phyloP scores from a whole-genome alignment of 2,329 filamentous ascomycete genomes.

The Sarocladiaceae sp. region DNA sequence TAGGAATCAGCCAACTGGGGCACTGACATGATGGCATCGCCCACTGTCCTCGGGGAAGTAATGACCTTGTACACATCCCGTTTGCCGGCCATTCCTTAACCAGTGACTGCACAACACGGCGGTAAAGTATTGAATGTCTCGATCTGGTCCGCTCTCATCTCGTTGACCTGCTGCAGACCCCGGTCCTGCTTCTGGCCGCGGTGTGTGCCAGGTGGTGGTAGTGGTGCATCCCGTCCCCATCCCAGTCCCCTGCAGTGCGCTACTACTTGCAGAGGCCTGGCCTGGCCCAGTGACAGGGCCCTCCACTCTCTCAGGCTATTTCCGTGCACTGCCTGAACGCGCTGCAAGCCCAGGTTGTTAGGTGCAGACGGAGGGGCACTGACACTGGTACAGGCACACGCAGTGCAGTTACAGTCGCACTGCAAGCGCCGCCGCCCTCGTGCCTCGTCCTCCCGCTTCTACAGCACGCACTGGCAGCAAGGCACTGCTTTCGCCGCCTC shows the following conservation, averaged over 20 bases:
- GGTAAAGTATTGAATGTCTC: neutral
- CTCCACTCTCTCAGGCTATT: constrained; percentile 9
- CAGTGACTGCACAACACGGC: neutral
- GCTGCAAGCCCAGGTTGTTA: too few species aligned
- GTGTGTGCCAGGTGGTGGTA: constrained; percentile 2
- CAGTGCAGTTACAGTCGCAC: neutral
- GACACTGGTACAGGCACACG: too few species aligned
- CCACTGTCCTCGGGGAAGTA: neutral
- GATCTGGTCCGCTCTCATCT: constrained; percentile 4
- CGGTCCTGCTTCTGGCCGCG: neutral
- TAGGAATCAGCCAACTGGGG: neutral
- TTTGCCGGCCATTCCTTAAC: neutral
- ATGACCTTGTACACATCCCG: neutral
- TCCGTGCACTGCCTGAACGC: constrained; percentile 5
- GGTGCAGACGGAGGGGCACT: too few species aligned
- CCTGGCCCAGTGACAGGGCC: constrained; percentile 2
- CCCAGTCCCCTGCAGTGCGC: neutral
- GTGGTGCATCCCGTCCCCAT: neutral
- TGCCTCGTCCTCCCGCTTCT: neutral
- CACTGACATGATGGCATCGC: neutral
- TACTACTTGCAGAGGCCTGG: neutral
- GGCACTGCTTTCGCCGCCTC: too few species aligned
- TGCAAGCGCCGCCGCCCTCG: neutral
- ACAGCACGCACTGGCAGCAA: too few species aligned
- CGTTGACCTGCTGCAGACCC: neutral